Conservation (phyloP, 2,329 filamentous ascomycete genomes). For the Arthrinium puccinioides region DNA sequence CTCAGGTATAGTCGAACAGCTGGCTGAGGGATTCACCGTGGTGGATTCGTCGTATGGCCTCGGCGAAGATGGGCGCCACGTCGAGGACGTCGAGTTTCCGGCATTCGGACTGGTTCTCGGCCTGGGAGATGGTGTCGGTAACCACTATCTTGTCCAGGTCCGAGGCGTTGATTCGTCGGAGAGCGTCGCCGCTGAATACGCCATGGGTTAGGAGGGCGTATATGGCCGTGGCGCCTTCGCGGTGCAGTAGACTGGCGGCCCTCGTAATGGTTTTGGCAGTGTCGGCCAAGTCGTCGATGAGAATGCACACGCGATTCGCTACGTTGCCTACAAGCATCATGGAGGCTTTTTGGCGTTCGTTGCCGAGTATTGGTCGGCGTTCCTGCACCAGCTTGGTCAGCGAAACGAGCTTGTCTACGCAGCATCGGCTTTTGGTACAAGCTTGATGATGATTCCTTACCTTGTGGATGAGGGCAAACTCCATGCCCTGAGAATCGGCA, state of each 20-base stretch:
- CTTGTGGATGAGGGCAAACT: slow-evolving; percentile 98
- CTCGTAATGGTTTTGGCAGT: slow-evolving; percentile 96
- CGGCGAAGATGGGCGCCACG: slow-evolving; percentile 84
- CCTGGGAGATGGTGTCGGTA: slow-evolving; percentile 90
- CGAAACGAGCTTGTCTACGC: slow-evolving; percentile 23
- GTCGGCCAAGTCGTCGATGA: slow-evolving; percentile 91
- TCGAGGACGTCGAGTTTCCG: slow-evolving; percentile 89
- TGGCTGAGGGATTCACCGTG: slow-evolving; percentile 97
- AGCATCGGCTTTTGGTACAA: too few species aligned
- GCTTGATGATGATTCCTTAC: too few species aligned
- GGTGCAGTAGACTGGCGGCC: slow-evolving; percentile 93
- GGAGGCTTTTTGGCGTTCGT: slow-evolving; percentile 80
- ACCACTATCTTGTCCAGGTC: slow-evolving; percentile 89
- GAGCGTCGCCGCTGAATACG: slow-evolving; percentile 89
- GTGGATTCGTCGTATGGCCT: slow-evolving; percentile 92
- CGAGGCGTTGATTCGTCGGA: slow-evolving; percentile 88
- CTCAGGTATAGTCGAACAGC: slow-evolving; percentile 87
- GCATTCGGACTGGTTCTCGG: slow-evolving; percentile 69
- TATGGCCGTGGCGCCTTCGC: slow-evolving; percentile 84
- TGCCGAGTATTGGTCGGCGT: slow-evolving; percentile 81
- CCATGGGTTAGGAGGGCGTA: slow-evolving; percentile 93
- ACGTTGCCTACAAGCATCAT: slow-evolving; percentile 96
- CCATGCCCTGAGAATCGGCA: slow-evolving; percentile 85
- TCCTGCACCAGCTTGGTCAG: too few species aligned
- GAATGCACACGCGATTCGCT: slow-evolving; percentile 70